phyloP scores from a whole-genome alignment of 352 stramenopile genomes.

The Phytophthora pini region DNA sequence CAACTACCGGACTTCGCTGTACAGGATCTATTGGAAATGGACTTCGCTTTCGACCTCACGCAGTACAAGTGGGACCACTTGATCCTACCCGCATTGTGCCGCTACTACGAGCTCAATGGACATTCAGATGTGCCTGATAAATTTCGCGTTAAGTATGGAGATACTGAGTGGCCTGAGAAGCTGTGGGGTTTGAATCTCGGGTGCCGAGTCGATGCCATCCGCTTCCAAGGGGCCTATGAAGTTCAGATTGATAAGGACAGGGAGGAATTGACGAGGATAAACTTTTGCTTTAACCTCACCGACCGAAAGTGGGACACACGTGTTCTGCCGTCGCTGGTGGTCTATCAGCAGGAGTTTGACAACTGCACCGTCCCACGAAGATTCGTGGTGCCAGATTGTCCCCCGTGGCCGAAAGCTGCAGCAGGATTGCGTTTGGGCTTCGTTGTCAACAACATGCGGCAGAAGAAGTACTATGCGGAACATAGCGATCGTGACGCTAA shows the following conservation, averaged over 20 bases:
- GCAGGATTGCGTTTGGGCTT: too few species aligned
- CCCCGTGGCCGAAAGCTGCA: too few species aligned
- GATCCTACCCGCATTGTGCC: constrained; percentile 21
- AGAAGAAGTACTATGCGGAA: too few species aligned
- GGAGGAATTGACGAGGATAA: constrained; percentile 39
- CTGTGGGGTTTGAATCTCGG: constrained; percentile 37
- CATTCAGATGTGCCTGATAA: constrained; percentile 34
- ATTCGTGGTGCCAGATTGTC: too few species aligned
- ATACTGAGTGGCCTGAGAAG: constrained; percentile 6
- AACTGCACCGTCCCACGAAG: constrained; percentile 34
- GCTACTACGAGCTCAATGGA: constrained; percentile 34
- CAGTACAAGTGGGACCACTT: constrained; percentile 32
- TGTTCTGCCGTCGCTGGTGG: constrained; percentile 41
- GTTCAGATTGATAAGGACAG: constrained; percentile 22
- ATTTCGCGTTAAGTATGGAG: constrained; percentile 26
- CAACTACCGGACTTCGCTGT: too few species aligned
- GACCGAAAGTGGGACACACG: constrained; percentile 47
- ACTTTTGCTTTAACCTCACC: constrained; percentile 38
- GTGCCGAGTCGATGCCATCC: constrained; percentile 35
- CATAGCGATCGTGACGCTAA: too few species aligned
- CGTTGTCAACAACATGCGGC: too few species aligned
- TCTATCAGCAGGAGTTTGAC: constrained; percentile 29
- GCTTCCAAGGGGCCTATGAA: constrained; percentile 26
- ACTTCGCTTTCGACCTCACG: constrained; percentile 3
- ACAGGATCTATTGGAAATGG: background rate